Evolutionary conservation across 148 eudicot species (phyloP), one percentile per base, ranked within the genome.

Genomic region (Heliamphora exappendiculata): DNA sequence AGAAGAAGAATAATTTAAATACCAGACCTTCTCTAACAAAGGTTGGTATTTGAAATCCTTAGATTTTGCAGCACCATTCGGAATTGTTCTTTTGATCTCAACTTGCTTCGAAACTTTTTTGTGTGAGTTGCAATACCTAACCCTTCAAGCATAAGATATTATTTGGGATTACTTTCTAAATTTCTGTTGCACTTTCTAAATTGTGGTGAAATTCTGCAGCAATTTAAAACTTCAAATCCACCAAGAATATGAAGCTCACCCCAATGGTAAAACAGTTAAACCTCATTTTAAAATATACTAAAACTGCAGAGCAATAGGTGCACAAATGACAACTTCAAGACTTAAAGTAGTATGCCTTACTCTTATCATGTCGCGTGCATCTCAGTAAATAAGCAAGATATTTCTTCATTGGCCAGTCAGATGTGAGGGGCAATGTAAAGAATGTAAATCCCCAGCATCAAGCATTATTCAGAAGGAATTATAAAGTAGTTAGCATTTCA

Each of bases 21-120:
- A 19, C 24, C 55, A 44, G 24, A 92, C 97, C 97, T 87, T 83
- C 89, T 2, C 83, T 81, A 45, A 92, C 72, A 16, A 85, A 22
- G 67, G 91, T 75, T 55, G 97, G 92, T 76, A 92, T 86, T 85
- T 89, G 45, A 90, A 89, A 76, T 85, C 94, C 79, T 83, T 90
- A 72, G 90, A 67, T 67, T 85, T 89, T 4, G 83, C 81, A 64
- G 89, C 84, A 42, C 90, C 94, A 79, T 88, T 92, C 1, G 97
- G 97, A 63, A 90, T 85, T 42, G 97, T 92, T 78, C 92, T 84
- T 70, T 92, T 92, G 74, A 92, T 89, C 84, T 92, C 94, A 65
- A 92, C 97, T 94, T 92, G 84, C 71, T 26, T 45, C 74, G 58
- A 45, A 67, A 29, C n/a, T 37, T 11, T n/a, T 16, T 14, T 29